Percentiles rank a stretch among this genome's conserved stretches.
Evolutionary conservation across 768 basidiomycete genomes (phyloP).

Genomic region (Rhodotorula paludigena): DNA sequence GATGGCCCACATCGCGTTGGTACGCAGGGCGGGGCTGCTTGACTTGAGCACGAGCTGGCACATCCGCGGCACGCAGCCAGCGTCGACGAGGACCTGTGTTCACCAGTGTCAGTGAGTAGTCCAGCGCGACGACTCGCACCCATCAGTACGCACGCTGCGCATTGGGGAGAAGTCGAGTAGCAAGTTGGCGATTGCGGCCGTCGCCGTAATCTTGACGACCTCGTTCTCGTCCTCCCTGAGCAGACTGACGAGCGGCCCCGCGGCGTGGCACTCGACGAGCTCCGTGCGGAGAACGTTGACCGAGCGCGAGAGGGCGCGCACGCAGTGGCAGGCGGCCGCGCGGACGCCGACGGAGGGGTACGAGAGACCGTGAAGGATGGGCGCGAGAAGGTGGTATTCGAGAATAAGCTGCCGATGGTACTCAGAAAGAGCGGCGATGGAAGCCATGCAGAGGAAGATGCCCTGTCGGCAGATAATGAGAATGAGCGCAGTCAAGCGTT

Average conservation of each 20-base stretch:
- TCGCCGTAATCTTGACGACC: slow-evolving; percentile 33
- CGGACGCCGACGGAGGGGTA: slow-evolving; percentile 69
- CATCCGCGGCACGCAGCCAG: slow-evolving; percentile 28
- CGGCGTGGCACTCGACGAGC: slow-evolving; percentile 75
- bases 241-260: slow-evolving; percentile 63
- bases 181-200: slow-evolving; percentile 34
- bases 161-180: slow-evolving; percentile 43
- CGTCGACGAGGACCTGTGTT: slow-evolving; percentile 13
- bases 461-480: slow-evolving; percentile 52
- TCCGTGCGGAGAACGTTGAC: slow-evolving; percentile 76
- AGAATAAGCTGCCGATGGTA: slow-evolving; percentile 66
- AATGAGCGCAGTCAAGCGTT: slow-evolving; percentile 5
- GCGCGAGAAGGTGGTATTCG: slow-evolving; percentile 58
- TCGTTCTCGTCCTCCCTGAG: slow-evolving; percentile 47
- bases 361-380: slow-evolving; percentile 56
- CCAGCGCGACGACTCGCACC: no score
- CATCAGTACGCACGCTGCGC: slow-evolving; percentile 7
- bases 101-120: not conserved
- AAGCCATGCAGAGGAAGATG: slow-evolving; percentile 65
- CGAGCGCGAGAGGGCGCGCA: slow-evolving; percentile 71
- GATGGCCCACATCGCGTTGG: slow-evolving; percentile 38
- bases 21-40: not conserved
- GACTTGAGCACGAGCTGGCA: slow-evolving; percentile 15
- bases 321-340: slow-evolving; percentile 79
- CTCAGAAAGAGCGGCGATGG: slow-evolving; percentile 67